Evolutionary conservation across 495 filamentous ascomycete genomes (phyloP).

Genomic region (Xylaria scruposa): DNA sequence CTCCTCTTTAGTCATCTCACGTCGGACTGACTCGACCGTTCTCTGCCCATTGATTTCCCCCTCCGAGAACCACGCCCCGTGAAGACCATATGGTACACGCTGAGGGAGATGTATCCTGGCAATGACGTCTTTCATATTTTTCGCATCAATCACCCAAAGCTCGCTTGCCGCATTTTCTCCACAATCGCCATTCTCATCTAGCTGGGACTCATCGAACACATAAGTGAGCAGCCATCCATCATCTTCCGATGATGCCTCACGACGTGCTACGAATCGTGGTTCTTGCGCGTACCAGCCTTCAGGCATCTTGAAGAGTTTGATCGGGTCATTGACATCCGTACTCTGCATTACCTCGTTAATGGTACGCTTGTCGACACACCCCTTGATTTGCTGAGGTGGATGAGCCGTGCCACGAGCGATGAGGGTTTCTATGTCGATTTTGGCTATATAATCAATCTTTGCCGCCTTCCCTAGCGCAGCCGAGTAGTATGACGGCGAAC

Average conservation of each 20-base stretch:
- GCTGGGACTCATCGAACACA: slow-evolving; percentile 62
- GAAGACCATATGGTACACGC: slow-evolving; percentile 70
- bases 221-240: slow-evolving; percentile 68
- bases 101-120: slow-evolving; percentile 63
- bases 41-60: slow-evolving; percentile 57
- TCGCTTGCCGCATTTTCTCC: slow-evolving; percentile 54
- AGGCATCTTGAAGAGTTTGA: slow-evolving; percentile 42
- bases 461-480: slow-evolving; percentile 59
- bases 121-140: slow-evolving; percentile 61
- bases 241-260: slow-evolving; percentile 51
- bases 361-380: slow-evolving; percentile 60
- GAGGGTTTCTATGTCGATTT: slow-evolving; percentile 58
- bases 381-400: slow-evolving; percentile 56
- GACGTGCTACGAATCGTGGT: slow-evolving; percentile 64
- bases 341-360: slow-evolving; percentile 53
- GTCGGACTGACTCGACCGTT: slow-evolving; percentile 29
- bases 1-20: slow-evolving; percentile 24
- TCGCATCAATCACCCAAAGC: slow-evolving; percentile 71
- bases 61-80: slow-evolving; percentile 69
- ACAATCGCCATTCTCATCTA: slow-evolving; percentile 53
- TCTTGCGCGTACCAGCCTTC: slow-evolving; percentile 67
- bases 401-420: slow-evolving; percentile 50
- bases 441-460: slow-evolving; percentile 68
- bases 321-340: slow-evolving; percentile 41
- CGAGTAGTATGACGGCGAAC: slow-evolving; percentile 53